phyloP scores from a whole-genome alignment of 2,329 filamentous ascomycete genomes.

The Moelleriella libera region DNA sequence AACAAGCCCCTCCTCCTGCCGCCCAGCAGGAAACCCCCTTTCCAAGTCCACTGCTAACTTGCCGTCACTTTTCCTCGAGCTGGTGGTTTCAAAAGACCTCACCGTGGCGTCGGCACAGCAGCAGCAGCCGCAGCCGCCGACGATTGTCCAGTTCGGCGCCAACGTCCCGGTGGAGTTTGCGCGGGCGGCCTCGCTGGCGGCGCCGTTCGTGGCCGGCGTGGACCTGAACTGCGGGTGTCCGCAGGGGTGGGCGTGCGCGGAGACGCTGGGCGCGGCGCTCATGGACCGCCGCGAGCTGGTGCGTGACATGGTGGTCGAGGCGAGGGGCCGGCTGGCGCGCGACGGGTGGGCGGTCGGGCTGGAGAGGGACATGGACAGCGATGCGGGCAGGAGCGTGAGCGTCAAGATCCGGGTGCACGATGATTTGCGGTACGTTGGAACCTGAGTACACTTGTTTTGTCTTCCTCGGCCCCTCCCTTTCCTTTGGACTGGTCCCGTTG shows the following conservation, averaged over 20 bases:
- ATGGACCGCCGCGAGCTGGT: slow-evolving; percentile 53
- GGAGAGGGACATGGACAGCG: slow-evolving; percentile 26
- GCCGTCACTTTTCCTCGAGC: too few species aligned
- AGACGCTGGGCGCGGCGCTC: slow-evolving; percentile 53
- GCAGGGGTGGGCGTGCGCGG: slow-evolving; percentile 58
- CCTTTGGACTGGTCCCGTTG: too few species aligned
- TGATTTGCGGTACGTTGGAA: slow-evolving; percentile 34
- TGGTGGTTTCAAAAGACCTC: slow-evolving; percentile 29
- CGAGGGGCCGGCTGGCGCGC: slow-evolving; percentile 31
- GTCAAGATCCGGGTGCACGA: slow-evolving; percentile 58
- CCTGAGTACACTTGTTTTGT: too few species aligned
- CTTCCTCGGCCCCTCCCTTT: too few species aligned
- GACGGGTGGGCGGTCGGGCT: slow-evolving; percentile 39
- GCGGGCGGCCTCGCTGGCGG: slow-evolving; percentile 46
- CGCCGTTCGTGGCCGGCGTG: slow-evolving; percentile 47
- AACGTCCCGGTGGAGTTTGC: slow-evolving; percentile 47
- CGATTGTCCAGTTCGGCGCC: slow-evolving; percentile 55
- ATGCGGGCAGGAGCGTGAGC: slow-evolving; percentile 43
- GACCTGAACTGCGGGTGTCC: slow-evolving; percentile 64
- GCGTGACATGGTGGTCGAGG: slow-evolving; percentile 48
- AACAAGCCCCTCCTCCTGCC: too few species aligned
- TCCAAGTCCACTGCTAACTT: too few species aligned
- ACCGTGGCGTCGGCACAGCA: slow-evolving; percentile 29
- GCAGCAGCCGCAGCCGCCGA: slow-evolving; percentile 34
- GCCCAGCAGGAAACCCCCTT: too few species aligned